Evolutionary conservation across 2,329 filamentous ascomycete genomes (phyloP).

Genomic region (Fusarium pseudograminearum): DNA sequence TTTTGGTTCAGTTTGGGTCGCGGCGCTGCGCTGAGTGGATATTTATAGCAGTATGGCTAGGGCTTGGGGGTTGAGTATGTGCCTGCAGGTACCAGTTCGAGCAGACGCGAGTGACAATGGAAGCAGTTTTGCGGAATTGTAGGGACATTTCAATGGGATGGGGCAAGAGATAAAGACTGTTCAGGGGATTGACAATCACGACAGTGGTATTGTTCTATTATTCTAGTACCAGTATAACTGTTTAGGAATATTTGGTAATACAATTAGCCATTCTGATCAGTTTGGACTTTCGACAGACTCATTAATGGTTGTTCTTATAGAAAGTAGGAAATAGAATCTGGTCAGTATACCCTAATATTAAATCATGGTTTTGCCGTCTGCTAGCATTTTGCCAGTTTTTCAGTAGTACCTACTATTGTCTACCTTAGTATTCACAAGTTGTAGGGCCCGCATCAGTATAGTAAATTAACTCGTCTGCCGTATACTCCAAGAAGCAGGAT

Average conservation of each 20-base stretch:
- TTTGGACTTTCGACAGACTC: neutral
- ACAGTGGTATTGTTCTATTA: neutral
- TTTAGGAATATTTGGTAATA: neutral
- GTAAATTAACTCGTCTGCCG: too few relatives aligned
- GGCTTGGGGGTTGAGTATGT: neutral
- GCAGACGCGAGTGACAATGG: neutral
- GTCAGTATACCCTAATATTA: neutral
- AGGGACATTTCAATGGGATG: neutral
- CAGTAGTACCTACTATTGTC: neutral
- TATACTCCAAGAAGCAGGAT: too few relatives aligned
- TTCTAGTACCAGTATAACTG: neutral
- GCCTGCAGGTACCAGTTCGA: neutral
- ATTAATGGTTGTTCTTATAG: neutral
- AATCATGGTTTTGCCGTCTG: neutral
- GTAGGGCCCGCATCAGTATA: slow-evolving; percentile 1
- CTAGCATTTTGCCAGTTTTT: slow-evolving; percentile 6
- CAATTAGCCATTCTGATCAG: neutral
- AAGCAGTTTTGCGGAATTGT: too few relatives aligned
- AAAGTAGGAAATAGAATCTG: neutral
- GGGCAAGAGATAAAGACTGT: neutral
- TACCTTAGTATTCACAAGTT: neutral
- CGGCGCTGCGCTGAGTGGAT: neutral
- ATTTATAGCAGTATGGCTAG: neutral
- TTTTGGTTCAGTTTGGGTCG: neutral
- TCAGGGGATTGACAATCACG: neutral